Evolutionary conservation across 1,139 yeast genomes (phyloP), one percentile per base, ranked within the genome.

Genomic region (Diutina siamensis): DNA sequence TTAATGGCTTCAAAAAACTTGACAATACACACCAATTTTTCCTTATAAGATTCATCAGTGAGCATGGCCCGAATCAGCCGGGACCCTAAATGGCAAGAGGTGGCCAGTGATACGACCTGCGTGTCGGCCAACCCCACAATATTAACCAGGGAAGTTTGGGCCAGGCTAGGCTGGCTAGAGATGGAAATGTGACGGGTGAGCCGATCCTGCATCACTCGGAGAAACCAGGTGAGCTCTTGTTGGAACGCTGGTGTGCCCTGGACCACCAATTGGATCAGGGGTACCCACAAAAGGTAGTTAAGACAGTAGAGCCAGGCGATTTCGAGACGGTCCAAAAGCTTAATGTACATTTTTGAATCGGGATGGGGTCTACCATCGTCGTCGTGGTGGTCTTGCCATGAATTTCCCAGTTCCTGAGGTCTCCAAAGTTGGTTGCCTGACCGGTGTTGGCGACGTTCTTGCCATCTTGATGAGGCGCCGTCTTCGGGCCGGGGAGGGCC

Each of bases 91-190:
- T 15, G 31, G n/a, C 22, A 20, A 12, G 15, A 9, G 13, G 15
- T 27, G 5, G 20, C 3, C 20, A n/a, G 32, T 7, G 40, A 21
- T 10, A 8, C 18, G 15, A 12, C 18, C 31, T 17, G 17, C 42
- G 18, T 20, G 20, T 17, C 4, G 4, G 19, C 36, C 7, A 38
- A 10, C n/a, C 17, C 32, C 5, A 15, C 10, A 7, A 38, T 25
- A 27, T 38, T 38, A 4, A 38, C 42, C 42, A 25, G 19, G 13
- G 28, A 25, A n/a, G 28, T 20, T 10, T 38, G 42, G 20, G 32
- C 9, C 42, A 38, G 42, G n/a, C 42, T 25, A 3, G 42, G 42
- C 32, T 38, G 42, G 8, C 31, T 21, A 8, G 19, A n/a, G n/a
- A 25, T 9, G 21, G 19, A 22, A 20, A 38, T n/a, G 10, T 38